Conservation (phyloP, 192 early-diverging fungal genomes). For the Coemansia sp. region DNA sequence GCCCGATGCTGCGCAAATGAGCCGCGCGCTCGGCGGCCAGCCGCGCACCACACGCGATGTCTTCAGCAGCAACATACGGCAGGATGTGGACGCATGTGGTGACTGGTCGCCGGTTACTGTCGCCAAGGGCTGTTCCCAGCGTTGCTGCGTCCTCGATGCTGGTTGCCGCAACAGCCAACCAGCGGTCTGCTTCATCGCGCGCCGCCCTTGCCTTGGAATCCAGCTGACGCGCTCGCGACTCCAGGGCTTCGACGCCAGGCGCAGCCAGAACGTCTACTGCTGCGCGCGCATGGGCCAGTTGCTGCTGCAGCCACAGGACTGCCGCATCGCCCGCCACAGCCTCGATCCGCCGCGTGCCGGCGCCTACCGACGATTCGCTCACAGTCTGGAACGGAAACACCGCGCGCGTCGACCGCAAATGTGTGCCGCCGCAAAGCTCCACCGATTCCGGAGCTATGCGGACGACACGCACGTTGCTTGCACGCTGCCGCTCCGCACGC, state of each 20-base stretch:
- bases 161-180: constrained; percentile 34
- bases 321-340: constrained; percentile 93
- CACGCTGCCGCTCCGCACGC: constrained; percentile 92
- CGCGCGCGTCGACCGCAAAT: constrained; percentile 82
- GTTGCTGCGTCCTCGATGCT: constrained; percentile 21
- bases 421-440: constrained; percentile 98
- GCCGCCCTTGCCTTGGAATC: constrained; percentile 14
- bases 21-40: constrained; percentile 34
- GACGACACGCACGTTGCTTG: constrained; percentile 93
- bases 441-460: constrained; percentile 73
- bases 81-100: constrained; percentile 30
- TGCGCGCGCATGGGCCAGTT: constrained; percentile 62
- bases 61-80: not conserved
- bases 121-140: constrained; percentile 32
- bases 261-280: constrained; percentile 60
- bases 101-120: not conserved
- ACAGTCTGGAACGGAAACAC: constrained; percentile 85
- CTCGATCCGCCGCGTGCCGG: constrained; percentile 94
- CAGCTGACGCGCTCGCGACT: constrained; percentile 56
- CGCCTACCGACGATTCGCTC: constrained; percentile 87
- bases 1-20: constrained; percentile 28
- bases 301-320: constrained; percentile 64
- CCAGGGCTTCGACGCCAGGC: constrained; percentile 59
- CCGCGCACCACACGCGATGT: constrained; percentile 7
- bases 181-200: constrained; percentile 20